Conservation (phyloP, 2,329 filamentous ascomycete species). For the Diaporthe eres region DNA sequence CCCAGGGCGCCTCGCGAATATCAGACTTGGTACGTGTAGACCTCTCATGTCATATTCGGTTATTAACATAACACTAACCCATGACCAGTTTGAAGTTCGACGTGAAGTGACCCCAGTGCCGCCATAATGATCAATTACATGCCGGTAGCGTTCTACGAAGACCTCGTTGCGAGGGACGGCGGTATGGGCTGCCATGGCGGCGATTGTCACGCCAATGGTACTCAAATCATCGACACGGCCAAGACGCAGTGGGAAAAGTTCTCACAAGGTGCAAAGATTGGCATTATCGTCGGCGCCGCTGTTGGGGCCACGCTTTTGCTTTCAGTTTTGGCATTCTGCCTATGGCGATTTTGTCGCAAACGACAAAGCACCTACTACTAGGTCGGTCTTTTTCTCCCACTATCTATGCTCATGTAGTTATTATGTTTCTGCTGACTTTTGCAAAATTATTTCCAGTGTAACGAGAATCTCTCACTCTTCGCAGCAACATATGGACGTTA, state of each 20-base stretch:
- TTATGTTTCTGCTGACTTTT: not conserved
- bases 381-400: not conserved
- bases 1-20: too few species aligned
- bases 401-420: too few species aligned
- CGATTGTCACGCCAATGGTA: not conserved
- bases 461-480: not conserved
- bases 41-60: accelerated
- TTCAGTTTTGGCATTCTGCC: not conserved
- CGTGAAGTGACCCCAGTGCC: accelerated
- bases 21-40: too few species aligned
- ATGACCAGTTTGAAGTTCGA: accelerated
- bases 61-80: accelerated
- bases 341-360: constrained; percentile 18
- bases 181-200: not conserved
- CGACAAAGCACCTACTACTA: not conserved
- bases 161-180: not conserved
- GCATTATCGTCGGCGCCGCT: constrained; percentile 15
- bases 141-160: not conserved
- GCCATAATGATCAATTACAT: not conserved
- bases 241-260: not conserved
- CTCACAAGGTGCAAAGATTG: not conserved
- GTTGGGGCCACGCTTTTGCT: constrained; percentile 6
- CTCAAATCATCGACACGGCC: not conserved
- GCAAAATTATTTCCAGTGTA: not conserved
- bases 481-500: not conserved